Evolutionary conservation across 2,329 filamentous ascomycete species (phyloP).

Genomic region (Trichoderma sp.): DNA sequence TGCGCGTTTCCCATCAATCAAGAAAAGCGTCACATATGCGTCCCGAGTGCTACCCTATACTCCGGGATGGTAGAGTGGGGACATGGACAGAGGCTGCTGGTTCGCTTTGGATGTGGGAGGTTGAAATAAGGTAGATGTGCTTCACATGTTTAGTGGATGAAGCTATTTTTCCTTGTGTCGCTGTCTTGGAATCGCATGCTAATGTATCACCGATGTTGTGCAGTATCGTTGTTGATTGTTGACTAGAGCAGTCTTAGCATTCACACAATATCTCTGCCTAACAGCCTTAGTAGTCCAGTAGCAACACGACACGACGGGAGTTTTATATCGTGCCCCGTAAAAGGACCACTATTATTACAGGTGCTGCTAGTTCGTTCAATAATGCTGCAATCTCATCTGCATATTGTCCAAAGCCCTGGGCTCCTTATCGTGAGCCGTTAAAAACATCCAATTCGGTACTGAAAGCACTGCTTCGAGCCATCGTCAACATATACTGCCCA

Average conservation of each 20-base stretch:
- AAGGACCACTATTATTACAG: background rate
- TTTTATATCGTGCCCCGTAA: background rate
- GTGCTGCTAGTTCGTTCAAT: background rate
- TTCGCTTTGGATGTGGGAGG: background rate
- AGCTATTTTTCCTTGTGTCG: background rate
- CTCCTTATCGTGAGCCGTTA: background rate
- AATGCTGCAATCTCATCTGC: background rate
- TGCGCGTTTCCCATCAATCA: background rate
- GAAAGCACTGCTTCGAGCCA: background rate
- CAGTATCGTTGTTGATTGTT: too few species aligned
- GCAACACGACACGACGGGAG: background rate
- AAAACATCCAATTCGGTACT: background rate
- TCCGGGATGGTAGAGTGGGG: background rate
- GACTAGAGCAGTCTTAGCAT: background rate
- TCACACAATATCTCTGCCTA: background rate
- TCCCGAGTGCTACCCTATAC: constrained; percentile 4
- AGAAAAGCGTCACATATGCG: background rate
- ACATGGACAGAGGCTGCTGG: background rate
- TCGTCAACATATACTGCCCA: background rate
- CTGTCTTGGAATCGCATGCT: background rate
- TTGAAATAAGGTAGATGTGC: background rate
- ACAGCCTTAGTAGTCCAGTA: background rate
- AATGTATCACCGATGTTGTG: too few species aligned
- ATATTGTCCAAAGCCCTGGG: background rate
- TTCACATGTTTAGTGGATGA: background rate